These are phyloP conservation scores for Cladosporium sp. DNA, from an alignment of 2,329 filamentous ascomycete genomes.

Conservation along the genomic window DNA sequence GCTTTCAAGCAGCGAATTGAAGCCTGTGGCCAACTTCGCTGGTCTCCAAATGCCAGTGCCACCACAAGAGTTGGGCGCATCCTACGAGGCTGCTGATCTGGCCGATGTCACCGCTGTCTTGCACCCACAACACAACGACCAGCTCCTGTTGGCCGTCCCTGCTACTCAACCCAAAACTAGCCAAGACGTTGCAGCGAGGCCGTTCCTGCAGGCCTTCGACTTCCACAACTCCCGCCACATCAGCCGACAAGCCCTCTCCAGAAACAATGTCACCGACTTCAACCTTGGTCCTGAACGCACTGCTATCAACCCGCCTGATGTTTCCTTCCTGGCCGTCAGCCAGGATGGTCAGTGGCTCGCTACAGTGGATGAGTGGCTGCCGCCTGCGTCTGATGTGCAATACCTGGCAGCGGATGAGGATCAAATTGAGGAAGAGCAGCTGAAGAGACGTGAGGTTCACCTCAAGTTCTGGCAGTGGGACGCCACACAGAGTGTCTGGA, in stretches of 20 bases:
- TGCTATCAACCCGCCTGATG: conserved; percentile 73
- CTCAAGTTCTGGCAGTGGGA: conserved; percentile 87
- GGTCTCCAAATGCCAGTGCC: conserved; percentile 67
- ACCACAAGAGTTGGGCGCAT: conserved; percentile 34
- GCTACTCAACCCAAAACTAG: conserved; percentile 49
- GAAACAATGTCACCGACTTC: conserved; percentile 82
- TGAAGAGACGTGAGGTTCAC: conserved; percentile 68
- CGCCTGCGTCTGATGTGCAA: conserved; percentile 68
- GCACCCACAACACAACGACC: conserved; percentile 44
- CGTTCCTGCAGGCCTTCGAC: conserved; percentile 83
- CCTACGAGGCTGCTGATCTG: conserved; percentile 15
- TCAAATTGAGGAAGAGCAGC: conserved; percentile 44
- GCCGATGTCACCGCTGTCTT: conserved; percentile 39
- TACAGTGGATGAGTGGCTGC: conserved; percentile 88
- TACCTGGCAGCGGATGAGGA: conserved; percentile 52
- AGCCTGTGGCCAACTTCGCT: conserved; percentile 79
- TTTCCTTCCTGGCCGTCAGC: conserved; percentile 74
- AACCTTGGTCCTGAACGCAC: conserved; percentile 73
- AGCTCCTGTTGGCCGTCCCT: conserved; percentile 54
- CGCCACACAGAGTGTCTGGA: conserved; percentile 59
- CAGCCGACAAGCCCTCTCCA: conserved; percentile 82
- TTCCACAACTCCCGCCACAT: conserved; percentile 76
- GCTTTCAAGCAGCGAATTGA: conserved; percentile 84
- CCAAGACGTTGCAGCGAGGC: conserved; percentile 45
- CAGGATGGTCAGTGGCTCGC: conserved; percentile 85